Base-by-base conservation (phyloP, 352 stramenopile genomes). In the Phytopythium delawarense region DNA sequence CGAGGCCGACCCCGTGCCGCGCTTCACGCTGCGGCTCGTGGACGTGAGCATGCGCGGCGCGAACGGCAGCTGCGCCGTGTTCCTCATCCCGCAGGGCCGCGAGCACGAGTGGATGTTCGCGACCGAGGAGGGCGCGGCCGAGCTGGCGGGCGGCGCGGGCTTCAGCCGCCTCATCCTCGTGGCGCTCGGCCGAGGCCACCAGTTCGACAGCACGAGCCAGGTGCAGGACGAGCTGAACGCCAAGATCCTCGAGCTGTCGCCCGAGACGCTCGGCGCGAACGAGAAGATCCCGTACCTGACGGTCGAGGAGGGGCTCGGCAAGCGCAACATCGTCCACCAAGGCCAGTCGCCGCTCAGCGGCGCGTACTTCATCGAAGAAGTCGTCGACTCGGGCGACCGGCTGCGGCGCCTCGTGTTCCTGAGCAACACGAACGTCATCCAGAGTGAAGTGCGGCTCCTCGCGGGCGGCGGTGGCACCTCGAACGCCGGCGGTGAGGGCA, bases 81-180 rank as follows among this genome's bases (percentile, higher is more conserved):
- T 93, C 46, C 67, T 95, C 12, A 86, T 93, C 46, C 87, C 87
- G 0, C 82, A 93, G 59, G 87, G 87, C 45, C 79, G 78, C 28
- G 87, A 95, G 75, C 78, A 91, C 62, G 85, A 94, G 65, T 93
- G 74, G 75, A 79, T 90, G 67, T 95, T 95, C 53, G 72, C 79
- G 23, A 87, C 76, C 3, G 78, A 90, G 51, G 77, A 92, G 40
- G 84, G 86, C 32, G 75, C 80, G 12, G 68, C 70, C 15, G 74
- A 94, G 42, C 66, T 95, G 12, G 87, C 81, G 21, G 61, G 61
- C 6, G 74, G 76, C 20, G 80, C 84, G 56, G 81, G 79, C 11
- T 93, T 89, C 57, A 82, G 68, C n/a, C 81, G 86, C 23, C 70
- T 95, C 6, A 86, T 95, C 59, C 66, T 89, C 32, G 84, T 94